Conservation (phyloP, 2,329 filamentous ascomycete genomes). For the Lachnellula occidentalis region DNA sequence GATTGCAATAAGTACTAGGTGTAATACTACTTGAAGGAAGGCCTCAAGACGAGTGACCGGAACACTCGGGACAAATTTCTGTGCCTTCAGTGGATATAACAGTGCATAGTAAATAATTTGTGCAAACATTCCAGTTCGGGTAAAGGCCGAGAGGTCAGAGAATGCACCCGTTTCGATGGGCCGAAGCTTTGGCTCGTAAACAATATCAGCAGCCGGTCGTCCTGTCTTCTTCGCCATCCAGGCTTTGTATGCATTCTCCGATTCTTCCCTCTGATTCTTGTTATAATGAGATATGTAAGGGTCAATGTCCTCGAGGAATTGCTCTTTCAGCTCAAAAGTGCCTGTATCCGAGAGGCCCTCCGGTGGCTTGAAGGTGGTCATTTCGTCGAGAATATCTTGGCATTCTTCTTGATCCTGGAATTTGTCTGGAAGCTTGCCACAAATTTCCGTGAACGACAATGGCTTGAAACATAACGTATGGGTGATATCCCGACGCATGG, state of each 20-base stretch:
- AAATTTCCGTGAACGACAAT: constrained; percentile 88
- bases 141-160: constrained; percentile 70
- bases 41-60: constrained; percentile 81
- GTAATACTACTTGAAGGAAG: constrained; percentile 85
- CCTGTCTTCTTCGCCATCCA: constrained; percentile 85
- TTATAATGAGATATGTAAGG: constrained; percentile 95
- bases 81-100: constrained; percentile 69
- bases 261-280: constrained; percentile 95
- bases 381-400: constrained; percentile 74
- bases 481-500: constrained; percentile 82
- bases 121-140: constrained; percentile 76
- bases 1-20: constrained; percentile 79
- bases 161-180: constrained; percentile 75
- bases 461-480: constrained; percentile 97
- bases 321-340: constrained; percentile 84
- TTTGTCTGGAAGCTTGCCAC: constrained; percentile 78
- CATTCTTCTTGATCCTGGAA: constrained; percentile 87
- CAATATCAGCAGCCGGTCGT: constrained; percentile 73
- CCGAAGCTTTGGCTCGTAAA: constrained; percentile 82
- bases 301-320: constrained; percentile 83
- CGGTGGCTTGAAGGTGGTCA: constrained; percentile 83
- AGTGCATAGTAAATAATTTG: constrained; percentile 88
- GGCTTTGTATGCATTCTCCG: constrained; percentile 81
- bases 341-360: constrained; percentile 90
- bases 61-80: constrained; percentile 65